Evolutionary conservation across 164 flowering plant species (phyloP).

Genomic region (Nymphaea thermarum): DNA sequence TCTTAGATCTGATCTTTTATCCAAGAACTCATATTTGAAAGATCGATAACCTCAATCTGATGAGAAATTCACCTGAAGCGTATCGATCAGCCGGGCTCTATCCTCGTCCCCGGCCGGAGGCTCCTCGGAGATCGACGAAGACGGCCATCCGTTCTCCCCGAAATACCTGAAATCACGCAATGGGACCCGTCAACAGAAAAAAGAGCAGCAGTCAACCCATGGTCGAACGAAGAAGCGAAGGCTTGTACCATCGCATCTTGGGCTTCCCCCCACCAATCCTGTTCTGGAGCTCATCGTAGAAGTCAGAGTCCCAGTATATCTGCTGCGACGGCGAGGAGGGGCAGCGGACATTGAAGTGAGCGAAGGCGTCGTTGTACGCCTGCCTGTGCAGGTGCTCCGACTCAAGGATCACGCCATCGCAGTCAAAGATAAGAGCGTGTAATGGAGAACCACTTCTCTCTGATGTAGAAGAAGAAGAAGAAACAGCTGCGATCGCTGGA

Average conservation of each 20-base stretch:
- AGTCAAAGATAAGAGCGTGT: constrained; percentile 83
- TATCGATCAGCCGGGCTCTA: constrained; percentile 60
- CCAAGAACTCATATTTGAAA: too few species aligned
- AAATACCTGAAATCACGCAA: constrained; percentile 50
- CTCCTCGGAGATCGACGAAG: constrained; percentile 42
- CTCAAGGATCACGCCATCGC: constrained; percentile 91
- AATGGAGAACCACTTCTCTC: constrained; percentile 21
- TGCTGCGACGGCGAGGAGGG: constrained; percentile 28
- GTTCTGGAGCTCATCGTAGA: constrained; percentile 91
- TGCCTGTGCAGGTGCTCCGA: constrained; percentile 90
- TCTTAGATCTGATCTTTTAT: too few species aligned
- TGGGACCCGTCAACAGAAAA: background rate
- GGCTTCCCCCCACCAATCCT: constrained; percentile 93
- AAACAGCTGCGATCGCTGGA: background rate
- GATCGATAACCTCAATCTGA: too few species aligned
- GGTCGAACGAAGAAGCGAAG: background rate
- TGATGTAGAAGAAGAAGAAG: background rate
- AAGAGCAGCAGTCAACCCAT: background rate
- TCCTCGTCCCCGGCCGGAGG: constrained; percentile 56
- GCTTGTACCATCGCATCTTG: constrained; percentile 76
- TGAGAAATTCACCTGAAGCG: constrained; percentile 43
- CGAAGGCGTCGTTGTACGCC: constrained; percentile 88
- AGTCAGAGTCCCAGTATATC: constrained; percentile 62
- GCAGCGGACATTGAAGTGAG: constrained; percentile 70
- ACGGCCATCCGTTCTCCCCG: constrained; percentile 87